phyloP scores from a whole-genome alignment of 139 green algal species.

The Chlamydomonas sp. region DNA sequence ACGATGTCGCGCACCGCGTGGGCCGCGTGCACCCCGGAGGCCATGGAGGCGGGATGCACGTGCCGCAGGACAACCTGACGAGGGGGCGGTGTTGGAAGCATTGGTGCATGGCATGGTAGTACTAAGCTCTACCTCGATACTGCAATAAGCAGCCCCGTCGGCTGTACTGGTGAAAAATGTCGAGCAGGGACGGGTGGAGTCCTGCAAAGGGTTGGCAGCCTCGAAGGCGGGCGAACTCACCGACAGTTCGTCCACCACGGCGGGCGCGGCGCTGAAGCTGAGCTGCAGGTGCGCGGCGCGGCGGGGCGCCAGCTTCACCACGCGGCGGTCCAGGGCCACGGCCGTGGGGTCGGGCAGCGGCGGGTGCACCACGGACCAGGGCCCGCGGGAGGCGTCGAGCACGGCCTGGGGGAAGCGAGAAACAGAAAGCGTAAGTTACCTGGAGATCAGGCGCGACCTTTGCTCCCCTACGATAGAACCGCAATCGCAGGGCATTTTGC shows the following conservation, averaged over 20 bases:
- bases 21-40: constrained; percentile 7
- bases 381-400: background rate
- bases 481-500: too few species aligned
- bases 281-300: background rate
- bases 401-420: too few species aligned
- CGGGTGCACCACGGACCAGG: background rate
- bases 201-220: too few species aligned
- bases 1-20: background rate
- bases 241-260: constrained; percentile 12
- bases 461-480: too few species aligned
- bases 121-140: too few species aligned
- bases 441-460: too few species aligned
- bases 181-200: too few species aligned
- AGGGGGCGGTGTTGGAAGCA: too few species aligned
- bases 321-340: background rate
- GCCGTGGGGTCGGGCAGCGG: background rate
- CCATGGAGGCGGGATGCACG: constrained; percentile 9
- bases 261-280: background rate
- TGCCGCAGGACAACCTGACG: constrained; percentile 18
- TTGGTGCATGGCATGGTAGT: background rate
- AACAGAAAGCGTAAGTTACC: too few species aligned
- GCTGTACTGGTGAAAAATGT: too few species aligned
- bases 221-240: background rate
- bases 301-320: background rate
- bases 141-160: too few species aligned